Conservation (phyloP, 345 rosid species). For the Euphorbia lathyris region DNA sequence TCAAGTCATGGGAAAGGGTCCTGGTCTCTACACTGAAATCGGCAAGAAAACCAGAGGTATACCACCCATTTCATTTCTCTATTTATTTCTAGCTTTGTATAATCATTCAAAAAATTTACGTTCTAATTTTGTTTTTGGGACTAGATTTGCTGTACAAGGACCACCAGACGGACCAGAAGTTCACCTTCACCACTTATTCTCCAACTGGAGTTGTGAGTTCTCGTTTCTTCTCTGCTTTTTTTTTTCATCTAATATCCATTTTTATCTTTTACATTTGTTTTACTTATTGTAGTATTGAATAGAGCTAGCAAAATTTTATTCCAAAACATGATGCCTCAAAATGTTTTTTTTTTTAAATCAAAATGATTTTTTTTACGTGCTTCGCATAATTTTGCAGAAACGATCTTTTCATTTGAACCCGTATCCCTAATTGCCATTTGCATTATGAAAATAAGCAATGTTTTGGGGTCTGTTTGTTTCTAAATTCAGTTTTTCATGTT, state of each 20-base stretch:
- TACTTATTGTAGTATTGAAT: neutral
- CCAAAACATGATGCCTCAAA: too few relatives aligned
- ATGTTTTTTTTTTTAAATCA: too few relatives aligned
- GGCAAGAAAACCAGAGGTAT: conserved; percentile 94
- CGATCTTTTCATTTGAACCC: neutral
- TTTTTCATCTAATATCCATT: too few relatives aligned
- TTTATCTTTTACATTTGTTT: neutral
- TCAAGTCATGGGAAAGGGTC: conserved; percentile 72
- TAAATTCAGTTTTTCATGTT: too few relatives aligned
- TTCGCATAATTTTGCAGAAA: too few relatives aligned
- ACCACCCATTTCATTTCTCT: neutral
- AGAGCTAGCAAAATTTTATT: too few relatives aligned
- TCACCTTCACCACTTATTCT: conserved; percentile 78
- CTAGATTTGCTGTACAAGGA: conserved; percentile 89
- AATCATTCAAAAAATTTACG: too few relatives aligned
- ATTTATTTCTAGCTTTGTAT: neutral
- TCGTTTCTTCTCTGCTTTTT: neutral
- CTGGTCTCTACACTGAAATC: conserved; percentile 89
- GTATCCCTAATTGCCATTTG: neutral
- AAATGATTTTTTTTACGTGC: too few relatives aligned
- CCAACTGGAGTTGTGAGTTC: conserved; percentile 78
- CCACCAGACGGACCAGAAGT: conserved; percentile 86
- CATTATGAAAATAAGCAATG: neutral
- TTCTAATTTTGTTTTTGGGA: neutral
- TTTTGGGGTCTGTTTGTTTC: neutral